These are phyloP conservation scores for Flagelloscypha sp. DNA, from an alignment of 768 basidiomycete genomes.

Conservation along the genomic window DNA sequence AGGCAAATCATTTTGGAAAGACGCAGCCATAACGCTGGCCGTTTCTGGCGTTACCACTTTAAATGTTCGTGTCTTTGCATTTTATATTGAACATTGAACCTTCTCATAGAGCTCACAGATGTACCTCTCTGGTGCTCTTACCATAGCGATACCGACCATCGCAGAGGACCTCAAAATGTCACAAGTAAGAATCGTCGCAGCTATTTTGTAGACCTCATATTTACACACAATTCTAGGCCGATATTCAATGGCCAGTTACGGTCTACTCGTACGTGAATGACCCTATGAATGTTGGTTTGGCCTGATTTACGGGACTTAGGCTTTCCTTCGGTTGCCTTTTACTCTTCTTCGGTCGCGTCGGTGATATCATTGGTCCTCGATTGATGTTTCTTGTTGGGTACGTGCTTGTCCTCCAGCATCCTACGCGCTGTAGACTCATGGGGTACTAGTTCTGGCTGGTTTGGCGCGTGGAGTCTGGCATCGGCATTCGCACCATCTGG, in stretches of 20 bases:
- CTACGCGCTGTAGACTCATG: background rate
- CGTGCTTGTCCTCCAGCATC: constrained; percentile 18
- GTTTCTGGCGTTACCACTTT: constrained; percentile 19
- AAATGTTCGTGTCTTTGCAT: constrained; percentile 9
- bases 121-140: constrained; percentile 17
- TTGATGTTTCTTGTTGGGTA: constrained; percentile 23
- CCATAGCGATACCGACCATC: constrained; percentile 20
- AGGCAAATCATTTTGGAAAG: constrained; percentile 9
- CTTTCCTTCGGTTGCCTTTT: constrained; percentile 18
- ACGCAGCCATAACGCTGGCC: constrained; percentile 13
- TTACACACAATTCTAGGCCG: constrained; percentile 3
- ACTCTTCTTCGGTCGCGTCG: constrained; percentile 18
- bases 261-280: constrained; percentile 16
- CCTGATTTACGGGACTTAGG: constrained; percentile 1
- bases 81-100: background rate
- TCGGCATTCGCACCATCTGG: constrained; percentile 21
- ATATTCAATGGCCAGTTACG: constrained; percentile 18
- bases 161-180: constrained; percentile 17
- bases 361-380: constrained; percentile 17
- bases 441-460: background rate
- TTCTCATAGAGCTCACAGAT: constrained; percentile 10
- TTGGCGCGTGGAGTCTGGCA: constrained; percentile 18
- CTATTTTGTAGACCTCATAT: background rate
- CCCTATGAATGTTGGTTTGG: too few relatives aligned
- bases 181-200: constrained; percentile 8